Evolutionary conservation across 1,284 basidiomycete species (phyloP), one percentile per base, ranked within the genome.

Genomic region (Farysia itapuensis): DNA sequence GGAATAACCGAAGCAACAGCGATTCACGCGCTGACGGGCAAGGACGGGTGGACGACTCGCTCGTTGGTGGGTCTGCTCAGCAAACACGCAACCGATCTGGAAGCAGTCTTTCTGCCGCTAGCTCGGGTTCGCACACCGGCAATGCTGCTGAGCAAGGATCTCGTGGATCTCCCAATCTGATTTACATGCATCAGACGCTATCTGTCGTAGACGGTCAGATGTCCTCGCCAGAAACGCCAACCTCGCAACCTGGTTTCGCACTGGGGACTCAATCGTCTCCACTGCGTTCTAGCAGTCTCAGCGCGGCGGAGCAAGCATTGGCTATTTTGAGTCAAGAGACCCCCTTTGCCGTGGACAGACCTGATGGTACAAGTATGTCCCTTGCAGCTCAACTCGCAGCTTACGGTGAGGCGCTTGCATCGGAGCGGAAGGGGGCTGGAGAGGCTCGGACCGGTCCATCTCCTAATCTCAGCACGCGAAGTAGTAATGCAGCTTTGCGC

Each of bases 371-470:
- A 2, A 49, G 49, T 24, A 31, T 46, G 3, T 60, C 57, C 13
- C 37, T 68, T 21, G 49, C 58, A 4, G 39, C 46, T 3, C 64
- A 66, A 38, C 59, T 68, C 2, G 63, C 63, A 12, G 61, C 66
- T 1, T 68, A 68, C 30, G 66, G 66, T 21, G 66, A 66, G 40
- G 66, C 66, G 4, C 35, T 68, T 24, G 52, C 63, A 8, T 23
- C 35, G 15, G 65, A 68, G 47, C 28, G 65, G 14, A 56, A 39
- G 23, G 41, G 49, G 22, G 59, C 53, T 1, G 59, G 59, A 3
- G 59, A 64, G 18, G 45, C 43, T 3, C 39, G 59, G 4, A 44
- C 31, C 8, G 59, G 53, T 2, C 45, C 53, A 4, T 64, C 59
- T 32, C 59, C 59, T 4, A 49, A 48, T 23, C 28, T 64, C 29